phyloP scores from a whole-genome alignment of 1,284 basidiomycete genomes.

The Ustilago xerochloae region DNA sequence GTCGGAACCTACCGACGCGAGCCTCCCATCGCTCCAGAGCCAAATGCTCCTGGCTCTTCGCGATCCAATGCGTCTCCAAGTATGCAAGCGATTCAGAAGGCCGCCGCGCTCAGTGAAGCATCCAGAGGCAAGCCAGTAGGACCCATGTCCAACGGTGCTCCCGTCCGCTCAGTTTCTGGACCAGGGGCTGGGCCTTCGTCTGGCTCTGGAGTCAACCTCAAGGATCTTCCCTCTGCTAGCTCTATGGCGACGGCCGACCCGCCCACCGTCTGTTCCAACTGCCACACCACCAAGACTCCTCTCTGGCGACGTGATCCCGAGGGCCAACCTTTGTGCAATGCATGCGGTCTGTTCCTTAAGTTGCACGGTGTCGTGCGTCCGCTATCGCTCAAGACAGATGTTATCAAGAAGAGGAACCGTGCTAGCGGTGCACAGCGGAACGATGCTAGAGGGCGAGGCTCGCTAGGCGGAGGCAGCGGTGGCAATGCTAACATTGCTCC shows the following conservation, averaged over 20 bases:
- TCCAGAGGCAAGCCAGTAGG: constrained; percentile 26
- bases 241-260: constrained; percentile 57
- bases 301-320: constrained; percentile 95
- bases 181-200: constrained; percentile 7
- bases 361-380: constrained; percentile 93
- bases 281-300: constrained; percentile 93
- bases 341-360: constrained; percentile 75
- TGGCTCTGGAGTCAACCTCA: constrained; percentile 32
- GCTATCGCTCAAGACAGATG: constrained; percentile 92
- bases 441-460: constrained; percentile 23
- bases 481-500: constrained; percentile 28
- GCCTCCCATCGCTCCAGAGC: constrained; percentile 29
- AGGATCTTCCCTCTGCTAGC: constrained; percentile 42
- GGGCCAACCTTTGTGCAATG: constrained; percentile 83
- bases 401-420: constrained; percentile 87
- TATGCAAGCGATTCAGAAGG: constrained; percentile 46
- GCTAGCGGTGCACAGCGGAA: constrained; percentile 41
- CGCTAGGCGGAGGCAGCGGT: constrained; percentile 13
- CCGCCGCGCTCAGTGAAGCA: constrained; percentile 32
- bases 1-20: constrained; percentile 23
- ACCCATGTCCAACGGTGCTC: constrained; percentile 1
- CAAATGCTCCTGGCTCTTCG: constrained; percentile 9
- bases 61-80: constrained; percentile 35
- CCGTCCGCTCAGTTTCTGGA: constrained; percentile 15
- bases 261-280: constrained; percentile 89